Evolutionary conservation across 75 land plant genomes (phyloP), one percentile per base, ranked within the genome.

Genomic region (Isoetes taiwanensis): DNA sequence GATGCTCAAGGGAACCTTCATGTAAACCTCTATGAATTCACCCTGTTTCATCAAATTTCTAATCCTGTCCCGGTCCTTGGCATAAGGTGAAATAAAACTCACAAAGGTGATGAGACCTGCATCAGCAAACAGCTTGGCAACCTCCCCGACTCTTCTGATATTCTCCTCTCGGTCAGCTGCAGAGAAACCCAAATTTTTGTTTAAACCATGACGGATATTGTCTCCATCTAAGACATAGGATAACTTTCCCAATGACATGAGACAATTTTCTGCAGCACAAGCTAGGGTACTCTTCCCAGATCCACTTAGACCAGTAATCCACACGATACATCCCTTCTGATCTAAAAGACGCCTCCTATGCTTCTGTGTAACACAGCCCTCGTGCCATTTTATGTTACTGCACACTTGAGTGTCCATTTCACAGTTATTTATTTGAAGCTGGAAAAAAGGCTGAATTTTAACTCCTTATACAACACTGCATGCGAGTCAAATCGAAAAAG

Each of bases 71-170:
- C 64, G 48, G 21, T 53, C 30, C 2, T 41, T 28, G 2, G 0
- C 31, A 20, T 62, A 65, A 30, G 63, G 64, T 16, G 62, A 65
- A 41, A 39, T 65, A 37, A 28, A 64, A 52, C 43, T 57, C 39
- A 27, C 43, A 8, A 33, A 12, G 11, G 29, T 54, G 28, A 54
- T 33, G 3, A 54, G 55, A 28, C 28, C 37, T 24, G 66, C 62
- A 64, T 54, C 32, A 0, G 32, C 61, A 11, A 56, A 37, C 20
- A 61, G n/a, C 25, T 20, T 61, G 30, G 64, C 64, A n/a, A 46
- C 50, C 50, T 46, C 50, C 12, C 50, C 50, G 5, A 46, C 50
- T 5, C 50, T 16, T 6, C 50, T 16, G 6, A 46, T 46, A 23
- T 46, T 46, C 50, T 46, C 50, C 12, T 5, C n/a, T 6, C 50